A percentile compares a stretch with the other conserved stretches of the same genome.
These are phyloP conservation scores for Aegilops umbellulata DNA, from an alignment of 176 grass and related monocot genomes.

Conservation along the genomic window DNA sequence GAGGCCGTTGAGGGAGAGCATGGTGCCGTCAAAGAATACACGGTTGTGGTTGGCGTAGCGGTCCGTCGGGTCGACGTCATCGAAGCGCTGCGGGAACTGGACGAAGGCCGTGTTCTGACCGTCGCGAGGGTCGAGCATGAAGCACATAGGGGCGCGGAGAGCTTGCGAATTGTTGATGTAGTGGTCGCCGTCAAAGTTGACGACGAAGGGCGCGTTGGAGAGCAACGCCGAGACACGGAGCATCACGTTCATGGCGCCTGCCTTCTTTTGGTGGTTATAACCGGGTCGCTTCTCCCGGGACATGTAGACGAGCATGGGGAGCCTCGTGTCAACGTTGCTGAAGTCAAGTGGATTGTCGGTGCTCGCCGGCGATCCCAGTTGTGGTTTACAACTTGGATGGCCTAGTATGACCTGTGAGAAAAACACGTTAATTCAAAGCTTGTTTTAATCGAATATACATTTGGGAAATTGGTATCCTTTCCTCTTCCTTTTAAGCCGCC, in stretches of 20 bases:
- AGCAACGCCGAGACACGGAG: slow-evolving; percentile 40
- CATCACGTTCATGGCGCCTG: slow-evolving; percentile 50
- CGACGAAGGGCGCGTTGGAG: slow-evolving; percentile 47
- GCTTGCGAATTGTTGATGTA: slow-evolving; percentile 45
- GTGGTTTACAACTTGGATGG: slow-evolving; percentile 16
- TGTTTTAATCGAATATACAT: background rate
- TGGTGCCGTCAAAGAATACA: slow-evolving; percentile 94
- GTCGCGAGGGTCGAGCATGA: slow-evolving; percentile 42
- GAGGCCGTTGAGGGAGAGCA: slow-evolving; percentile 84
- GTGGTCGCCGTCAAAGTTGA: slow-evolving; percentile 56
- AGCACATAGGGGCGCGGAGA: slow-evolving; percentile 28
- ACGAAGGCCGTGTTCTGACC: slow-evolving; percentile 70
- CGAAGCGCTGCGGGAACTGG: slow-evolving; percentile 90
- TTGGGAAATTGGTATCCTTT: background rate
- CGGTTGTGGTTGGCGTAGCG: slow-evolving; percentile 93
- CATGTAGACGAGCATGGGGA: slow-evolving; percentile 48
- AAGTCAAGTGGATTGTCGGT: slow-evolving; percentile 12
- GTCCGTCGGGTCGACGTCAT: slow-evolving; percentile 79
- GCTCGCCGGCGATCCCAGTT: background rate
- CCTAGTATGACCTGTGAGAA: slow-evolving; percentile 21
- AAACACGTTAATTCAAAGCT: background rate
- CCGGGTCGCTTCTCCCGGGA: slow-evolving; percentile 33
- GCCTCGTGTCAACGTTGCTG: slow-evolving; percentile 31
- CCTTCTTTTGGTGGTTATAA: slow-evolving; percentile 52
- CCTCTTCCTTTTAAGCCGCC: too few relatives aligned